Evolutionary conservation across 352 stramenopile species (phyloP), one percentile per base, ranked within the genome.

Genomic region (Phytophthora cryptogea): DNA sequence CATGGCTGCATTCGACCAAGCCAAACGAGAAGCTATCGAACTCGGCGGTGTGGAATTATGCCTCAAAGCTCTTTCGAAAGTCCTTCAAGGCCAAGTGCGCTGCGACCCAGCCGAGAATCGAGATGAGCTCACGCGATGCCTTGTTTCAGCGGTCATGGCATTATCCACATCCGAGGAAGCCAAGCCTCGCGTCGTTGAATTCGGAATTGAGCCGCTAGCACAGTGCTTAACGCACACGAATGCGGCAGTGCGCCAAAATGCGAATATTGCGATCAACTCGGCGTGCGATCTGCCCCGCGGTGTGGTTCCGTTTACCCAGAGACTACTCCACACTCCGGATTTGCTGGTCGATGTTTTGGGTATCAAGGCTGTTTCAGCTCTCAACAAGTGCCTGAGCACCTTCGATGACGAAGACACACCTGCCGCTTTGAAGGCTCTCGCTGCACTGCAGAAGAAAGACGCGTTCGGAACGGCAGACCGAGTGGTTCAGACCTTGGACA

Each of bases 181-280:
- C 44, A 93, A 91, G 53, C 66, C 80, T 17, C 74, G 72, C 6
- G 66, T 93, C 36, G 66, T 93, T 54, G 78, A 89, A 54, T 84
- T 83, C 33, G 83, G 78, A n/a, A 77, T 90, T 42, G 76, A 89
- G 51, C 78, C 79, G 33, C 64, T 93, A 4, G 68, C 72, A 7
- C 67, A 66, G 33, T 93, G 83, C 51, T 55, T 93, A 23, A 73
- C 72, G 23, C 77, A 90, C 53, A 49, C 53, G 6, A 76, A 55
- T 17, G 10, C 54, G 0, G 57, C 68, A 2, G 63, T 90, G 37
- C 64, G 72, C 10, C 49, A 66, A n/a, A 91, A 89, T 43, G 78
- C 81, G 4, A 67, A 47, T 8, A 80, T 89, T 28, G 61, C 80
- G 4, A 74, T 90, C 54, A 88, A 85, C 52, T 90, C 76, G 7